These are phyloP conservation scores for Peronosclerospora sorghi DNA, from an alignment of 352 stramenopile species.

Conservation along the genomic window DNA sequence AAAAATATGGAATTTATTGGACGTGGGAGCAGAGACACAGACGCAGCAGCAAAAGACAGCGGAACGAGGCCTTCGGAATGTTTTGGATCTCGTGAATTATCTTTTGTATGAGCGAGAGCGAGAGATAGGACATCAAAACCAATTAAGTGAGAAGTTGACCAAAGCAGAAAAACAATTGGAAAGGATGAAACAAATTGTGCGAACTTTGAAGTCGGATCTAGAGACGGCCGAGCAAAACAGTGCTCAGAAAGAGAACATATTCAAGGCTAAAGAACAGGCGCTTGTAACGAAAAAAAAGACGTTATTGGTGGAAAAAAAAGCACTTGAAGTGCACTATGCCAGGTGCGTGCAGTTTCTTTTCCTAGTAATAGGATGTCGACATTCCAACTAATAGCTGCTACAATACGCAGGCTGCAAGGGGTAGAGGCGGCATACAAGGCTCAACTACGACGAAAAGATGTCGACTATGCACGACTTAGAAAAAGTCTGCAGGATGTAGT, in stretches of 20 bases:
- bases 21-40: constrained; percentile 1
- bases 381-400: neutral
- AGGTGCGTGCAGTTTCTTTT: constrained; percentile 16
- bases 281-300: constrained; percentile 35
- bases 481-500: constrained; percentile 58
- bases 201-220: constrained; percentile 33
- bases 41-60: constrained; percentile 14
- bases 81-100: constrained; percentile 68
- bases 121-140: constrained; percentile 39
- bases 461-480: constrained; percentile 59
- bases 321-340: constrained; percentile 52
- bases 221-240: constrained; percentile 36
- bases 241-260: constrained; percentile 49
- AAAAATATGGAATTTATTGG: constrained; percentile 15
- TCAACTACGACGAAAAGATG: constrained; percentile 60
- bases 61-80: constrained; percentile 32
- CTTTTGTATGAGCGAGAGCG: constrained; percentile 43
- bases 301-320: constrained; percentile 52
- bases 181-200: constrained; percentile 35
- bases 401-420: constrained; percentile 37
- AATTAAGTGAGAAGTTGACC: constrained; percentile 33
- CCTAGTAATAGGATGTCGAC: neutral
- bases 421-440: constrained; percentile 67
- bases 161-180: constrained; percentile 39
- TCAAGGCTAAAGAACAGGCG: constrained; percentile 49